phyloP scores from a whole-genome alignment of 139 green algal genomes.

The Chlorella sp. region DNA sequence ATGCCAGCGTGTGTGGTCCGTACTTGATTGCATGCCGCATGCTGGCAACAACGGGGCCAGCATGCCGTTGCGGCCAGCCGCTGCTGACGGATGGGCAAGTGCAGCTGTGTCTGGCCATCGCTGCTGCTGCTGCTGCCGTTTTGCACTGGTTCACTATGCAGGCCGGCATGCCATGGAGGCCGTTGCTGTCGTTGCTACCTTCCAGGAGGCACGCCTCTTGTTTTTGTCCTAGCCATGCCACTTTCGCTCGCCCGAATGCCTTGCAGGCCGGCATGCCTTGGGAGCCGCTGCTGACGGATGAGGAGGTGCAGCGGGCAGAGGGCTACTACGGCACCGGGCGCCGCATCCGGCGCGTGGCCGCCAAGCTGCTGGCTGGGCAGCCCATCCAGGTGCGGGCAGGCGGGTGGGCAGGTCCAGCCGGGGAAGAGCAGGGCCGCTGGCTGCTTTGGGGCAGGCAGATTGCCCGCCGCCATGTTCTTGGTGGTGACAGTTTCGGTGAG shows the following conservation, averaged over 20 bases:
- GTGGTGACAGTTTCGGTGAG: neutral
- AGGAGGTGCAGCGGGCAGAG: slow-evolving; percentile 31
- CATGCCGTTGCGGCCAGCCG: neutral
- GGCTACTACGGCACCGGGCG: slow-evolving; percentile 18
- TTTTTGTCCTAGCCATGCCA: too few species aligned
- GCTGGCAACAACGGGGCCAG: neutral
- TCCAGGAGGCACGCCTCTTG: too few species aligned
- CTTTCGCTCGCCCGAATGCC: too few species aligned
- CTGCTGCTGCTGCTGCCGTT: too few species aligned
- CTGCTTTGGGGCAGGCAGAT: neutral
- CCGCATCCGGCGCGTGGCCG: slow-evolving; percentile 9
- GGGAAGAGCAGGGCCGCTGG: neutral
- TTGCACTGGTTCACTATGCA: too few species aligned
- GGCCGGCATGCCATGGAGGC: too few species aligned
- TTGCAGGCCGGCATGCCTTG: neutral
- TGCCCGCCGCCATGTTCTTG: neutral
- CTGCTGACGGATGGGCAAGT: neutral
- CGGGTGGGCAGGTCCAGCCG: neutral
- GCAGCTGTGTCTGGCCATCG: too few species aligned
- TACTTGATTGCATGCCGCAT: neutral
- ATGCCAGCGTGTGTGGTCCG: too few species aligned
- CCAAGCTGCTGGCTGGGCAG: slow-evolving; percentile 26
- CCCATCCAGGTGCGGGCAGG: slow-evolving; percentile 16
- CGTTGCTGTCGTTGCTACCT: too few species aligned
- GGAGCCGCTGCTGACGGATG: slow-evolving; percentile 8